Base-by-base conservation (phyloP, 1,139 yeast genomes). In the Yarrowia galli region DNA sequence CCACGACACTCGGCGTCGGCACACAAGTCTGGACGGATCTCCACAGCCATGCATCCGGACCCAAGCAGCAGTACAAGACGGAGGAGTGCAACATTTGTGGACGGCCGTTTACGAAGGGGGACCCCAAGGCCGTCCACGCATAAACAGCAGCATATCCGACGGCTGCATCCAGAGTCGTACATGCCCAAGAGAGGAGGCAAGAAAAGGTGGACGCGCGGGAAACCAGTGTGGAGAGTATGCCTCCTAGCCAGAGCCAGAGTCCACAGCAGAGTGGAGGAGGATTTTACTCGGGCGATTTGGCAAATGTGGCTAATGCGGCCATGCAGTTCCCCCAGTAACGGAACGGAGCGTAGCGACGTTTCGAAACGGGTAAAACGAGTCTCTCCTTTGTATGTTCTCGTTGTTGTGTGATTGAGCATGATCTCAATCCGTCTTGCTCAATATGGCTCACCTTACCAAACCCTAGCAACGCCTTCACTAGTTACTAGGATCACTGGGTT, bases 51-150 rank as follows among this genome's bases (percentile, higher is more conserved):
- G 51, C 64, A 58, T 18, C 64, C 64, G 64, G 64, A 58, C 64
- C 64, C 42, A 58, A 28, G 51, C 64, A 58, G 64, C 75, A 74
- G 66, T 74, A 69, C 72, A 75, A 78, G 60, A 71, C 77, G 25
- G 82, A 80, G 70, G 79, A 74, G 51, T 80, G 83, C 70, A 81
- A 79, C 61, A 76, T 80, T 53, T 81, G 84, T 71, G 79, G 79
- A 12, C 77, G 84, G 49, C 74, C 75, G 40, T 81, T 81, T 75
- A n/a, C n/a, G n/a, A 79, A 78, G 71, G 84, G 84, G 22, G n/a
- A n/a, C n/a, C 83, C 84, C 32, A 80, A 79, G 73, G 80, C n/a
- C 83, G 3, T 75, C 82, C 3, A 81, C 84, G 1, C 84, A 81
- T 72, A 80, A 78, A 70, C 84, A 81, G 72, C 84, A 81, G 74